A percentile compares a stretch with the other conserved stretches of the same genome.
phyloP scores from a whole-genome alignment of 1,139 yeast genomes.

The Kluyveromyces sp. region DNA sequence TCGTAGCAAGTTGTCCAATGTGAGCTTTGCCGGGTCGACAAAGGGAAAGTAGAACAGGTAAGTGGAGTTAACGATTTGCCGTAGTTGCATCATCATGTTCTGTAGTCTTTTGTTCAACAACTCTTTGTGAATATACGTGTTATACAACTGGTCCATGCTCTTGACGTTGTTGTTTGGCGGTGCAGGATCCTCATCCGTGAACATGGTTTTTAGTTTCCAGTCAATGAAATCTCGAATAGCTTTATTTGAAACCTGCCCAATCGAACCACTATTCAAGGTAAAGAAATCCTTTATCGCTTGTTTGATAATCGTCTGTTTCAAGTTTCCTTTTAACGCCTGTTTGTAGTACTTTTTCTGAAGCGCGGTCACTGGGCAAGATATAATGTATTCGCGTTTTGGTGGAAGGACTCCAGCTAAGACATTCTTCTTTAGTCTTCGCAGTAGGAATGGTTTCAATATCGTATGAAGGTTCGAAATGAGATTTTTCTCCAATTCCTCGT shows the following conservation, averaged over 20 bases:
- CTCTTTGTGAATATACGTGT: constrained; percentile 29
- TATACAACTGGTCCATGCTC: constrained; percentile 27
- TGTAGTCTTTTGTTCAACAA: constrained; percentile 43
- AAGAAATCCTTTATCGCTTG: constrained; percentile 41
- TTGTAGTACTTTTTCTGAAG: constrained; percentile 60
- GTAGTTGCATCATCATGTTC: constrained; percentile 71
- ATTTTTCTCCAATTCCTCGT: constrained; percentile 54
- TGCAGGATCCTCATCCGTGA: not conserved
- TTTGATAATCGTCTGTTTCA: constrained; percentile 39
- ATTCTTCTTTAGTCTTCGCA: constrained; percentile 71
- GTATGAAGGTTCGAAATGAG: constrained; percentile 75
- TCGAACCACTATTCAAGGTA: constrained; percentile 34
- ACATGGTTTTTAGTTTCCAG: constrained; percentile 19
- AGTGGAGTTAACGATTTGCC: constrained; percentile 82
- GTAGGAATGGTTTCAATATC: constrained; percentile 77
- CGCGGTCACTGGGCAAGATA: constrained; percentile 62
- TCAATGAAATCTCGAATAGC: constrained; percentile 39
- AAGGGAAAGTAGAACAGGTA: constrained; percentile 79
- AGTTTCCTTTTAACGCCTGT: constrained; percentile 45
- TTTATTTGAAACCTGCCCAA: constrained; percentile 30
- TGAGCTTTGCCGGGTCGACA: constrained; percentile 37
- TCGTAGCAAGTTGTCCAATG: constrained; percentile 35
- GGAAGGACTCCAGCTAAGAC: constrained; percentile 62
- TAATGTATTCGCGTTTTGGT: constrained; percentile 79
- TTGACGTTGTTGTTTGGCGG: constrained; percentile 12